Evolutionary conservation across 1,139 yeast genomes (phyloP), one percentile per base, ranked within the genome.

Genomic region (Debaryomycetaceae sp.): DNA sequence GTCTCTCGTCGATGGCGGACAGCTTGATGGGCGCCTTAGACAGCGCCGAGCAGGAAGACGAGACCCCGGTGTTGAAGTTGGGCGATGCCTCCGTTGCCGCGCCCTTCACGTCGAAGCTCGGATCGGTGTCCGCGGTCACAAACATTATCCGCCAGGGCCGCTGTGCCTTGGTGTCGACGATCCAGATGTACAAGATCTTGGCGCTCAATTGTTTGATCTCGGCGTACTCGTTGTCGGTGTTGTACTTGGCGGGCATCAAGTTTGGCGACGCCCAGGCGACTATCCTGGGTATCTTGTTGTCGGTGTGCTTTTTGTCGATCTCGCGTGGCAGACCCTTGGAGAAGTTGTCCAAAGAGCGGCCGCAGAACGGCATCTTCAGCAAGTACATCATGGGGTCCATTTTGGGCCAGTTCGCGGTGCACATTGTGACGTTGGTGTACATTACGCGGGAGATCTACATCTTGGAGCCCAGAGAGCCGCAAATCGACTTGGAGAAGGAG

Each of bases 61-160:
- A 89, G 45, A 94, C 93, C 0, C 98, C 99, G 36, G 78, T 84
- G 29, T 73, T 91, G 61, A 93, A 91, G 57, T 71, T 91, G 35
- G 99, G 99, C 49, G 99, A 91, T 64, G 99, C 99, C 7, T 89
- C 97, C 17, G 96, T 93, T 48, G 99, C 99, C 35, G 99, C 99
- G 23, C 99, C 99, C 28, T 88, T 91, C 56, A 91, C 99, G 13
- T 89, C 97, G 17, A 91, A 91, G 56, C 75, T 91, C 45, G 78
- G 96, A 22, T 84, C 83, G 53, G 98, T 93, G 29, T 76, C 91
- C 35, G 83, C 98, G 34, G 96, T 93, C 36, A 84, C 95, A 33
- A 82, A 88, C 51, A 85, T 91, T 44, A 76, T 91, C 46, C 89
- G 99, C 62, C 97, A 93, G 71, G 99, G 99, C 45, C 88, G 99